Percentiles rank a stretch among this genome's conserved stretches.
phyloP scores from a whole-genome alignment of 495 filamentous ascomycete genomes.

The Chaetomium cochliodes region DNA sequence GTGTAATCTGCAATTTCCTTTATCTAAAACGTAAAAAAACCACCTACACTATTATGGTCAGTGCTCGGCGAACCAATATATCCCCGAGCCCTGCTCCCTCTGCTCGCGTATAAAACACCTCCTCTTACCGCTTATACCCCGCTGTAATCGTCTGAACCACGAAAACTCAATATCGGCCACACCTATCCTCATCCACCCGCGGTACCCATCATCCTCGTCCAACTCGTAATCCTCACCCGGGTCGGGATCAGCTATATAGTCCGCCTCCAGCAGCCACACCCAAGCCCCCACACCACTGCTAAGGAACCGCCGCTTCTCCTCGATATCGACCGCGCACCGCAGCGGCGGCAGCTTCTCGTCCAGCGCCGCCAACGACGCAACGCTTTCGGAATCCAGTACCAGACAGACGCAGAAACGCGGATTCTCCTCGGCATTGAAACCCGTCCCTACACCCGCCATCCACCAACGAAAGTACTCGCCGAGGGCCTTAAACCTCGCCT shows the following conservation, averaged over 20 bases:
- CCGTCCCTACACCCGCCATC: neutral
- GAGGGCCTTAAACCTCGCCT: neutral
- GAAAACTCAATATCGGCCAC: neutral
- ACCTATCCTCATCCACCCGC: neutral
- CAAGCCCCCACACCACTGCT: neutral
- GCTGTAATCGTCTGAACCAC: neutral
- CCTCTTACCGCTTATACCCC: neutral
- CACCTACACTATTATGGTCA: too few relatives aligned
- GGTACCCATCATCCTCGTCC: neutral
- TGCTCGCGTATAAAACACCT: neutral
- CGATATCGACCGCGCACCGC: neutral
- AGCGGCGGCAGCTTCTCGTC: constrained; percentile 8
- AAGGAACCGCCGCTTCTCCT: neutral
- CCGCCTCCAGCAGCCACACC: constrained; percentile 7
- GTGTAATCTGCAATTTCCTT: too few relatives aligned
- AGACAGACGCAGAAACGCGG: neutral
- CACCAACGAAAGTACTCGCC: constrained; percentile 3
- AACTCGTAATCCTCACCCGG: neutral
- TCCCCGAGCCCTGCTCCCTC: neutral
- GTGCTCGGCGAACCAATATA: neutral
- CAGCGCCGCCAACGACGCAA: neutral
- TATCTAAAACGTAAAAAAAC: too few relatives aligned
- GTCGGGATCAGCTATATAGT: neutral
- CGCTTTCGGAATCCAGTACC: neutral
- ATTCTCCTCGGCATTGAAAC: neutral